These are phyloP conservation scores for Colletotrichum phormii DNA, from an alignment of 2,329 filamentous ascomycete species.

Conservation along the genomic window DNA sequence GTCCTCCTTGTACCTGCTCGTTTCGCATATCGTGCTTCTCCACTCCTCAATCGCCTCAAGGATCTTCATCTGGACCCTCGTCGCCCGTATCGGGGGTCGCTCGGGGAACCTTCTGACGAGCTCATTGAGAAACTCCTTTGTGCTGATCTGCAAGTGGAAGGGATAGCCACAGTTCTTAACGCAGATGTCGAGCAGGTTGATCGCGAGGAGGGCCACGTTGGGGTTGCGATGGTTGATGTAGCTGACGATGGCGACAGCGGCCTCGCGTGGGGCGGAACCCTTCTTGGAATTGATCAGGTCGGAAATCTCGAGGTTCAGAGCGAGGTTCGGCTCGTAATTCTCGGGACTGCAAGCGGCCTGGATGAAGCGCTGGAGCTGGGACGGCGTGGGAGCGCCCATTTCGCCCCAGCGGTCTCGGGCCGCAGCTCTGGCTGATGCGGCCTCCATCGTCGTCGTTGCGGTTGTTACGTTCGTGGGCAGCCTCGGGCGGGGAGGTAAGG, in stretches of 20 bases:
- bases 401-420: conserved; percentile 93
- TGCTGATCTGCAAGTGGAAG: conserved; percentile 98
- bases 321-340: conserved; percentile 98
- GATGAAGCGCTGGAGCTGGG: conserved; percentile 94
- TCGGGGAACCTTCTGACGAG: conserved; percentile 96
- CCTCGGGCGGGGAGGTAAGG: conserved; percentile 29
- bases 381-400: conserved; percentile 81
- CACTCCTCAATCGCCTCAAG: conserved; percentile 98
- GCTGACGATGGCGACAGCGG: conserved; percentile 90
- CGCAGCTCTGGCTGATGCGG: conserved; percentile 93
- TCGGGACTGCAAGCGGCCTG: conserved; percentile 95
- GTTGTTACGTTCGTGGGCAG: conserved; percentile 38
- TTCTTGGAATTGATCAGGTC: conserved; percentile 99
- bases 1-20: conserved; percentile 96
- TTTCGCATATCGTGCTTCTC: conserved; percentile 98
- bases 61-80: conserved; percentile 90
- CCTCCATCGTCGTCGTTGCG: conserved; percentile 77
- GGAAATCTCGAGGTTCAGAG: conserved; percentile 93
- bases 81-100: conserved; percentile 85
- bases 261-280: conserved; percentile 93
- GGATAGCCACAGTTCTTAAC: conserved; percentile 99
- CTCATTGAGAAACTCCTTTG: conserved; percentile 99
- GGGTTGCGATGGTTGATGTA: conserved; percentile 98
- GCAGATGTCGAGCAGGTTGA: conserved; percentile 95
- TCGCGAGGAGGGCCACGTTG: conserved; percentile 90